Evolutionary conservation across 768 basidiomycete species (phyloP).

Genomic region (Atractiella rhizophila): DNA sequence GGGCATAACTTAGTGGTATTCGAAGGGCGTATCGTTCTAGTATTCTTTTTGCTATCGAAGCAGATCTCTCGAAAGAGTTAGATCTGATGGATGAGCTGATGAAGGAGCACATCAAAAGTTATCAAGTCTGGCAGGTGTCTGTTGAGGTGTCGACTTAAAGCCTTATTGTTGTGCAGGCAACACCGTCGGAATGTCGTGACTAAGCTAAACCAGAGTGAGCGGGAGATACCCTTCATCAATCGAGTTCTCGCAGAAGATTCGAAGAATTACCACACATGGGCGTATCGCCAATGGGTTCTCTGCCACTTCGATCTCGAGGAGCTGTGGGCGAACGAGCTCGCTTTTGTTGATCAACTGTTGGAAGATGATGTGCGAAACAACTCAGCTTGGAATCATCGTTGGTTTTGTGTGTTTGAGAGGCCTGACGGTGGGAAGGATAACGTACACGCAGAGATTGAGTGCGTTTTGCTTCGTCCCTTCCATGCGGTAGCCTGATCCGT

Average conservation of each 20-base stretch:
- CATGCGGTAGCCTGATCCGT: neutral
- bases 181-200: slow-evolving; percentile 25
- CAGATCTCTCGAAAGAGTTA: slow-evolving; percentile 51
- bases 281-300: slow-evolving; percentile 82
- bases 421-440: slow-evolving; percentile 35
- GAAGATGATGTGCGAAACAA: slow-evolving; percentile 69
- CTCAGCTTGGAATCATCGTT: slow-evolving; percentile 87
- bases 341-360: slow-evolving; percentile 45
- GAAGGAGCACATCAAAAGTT: slow-evolving; percentile 62
- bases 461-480: slow-evolving; percentile 20
- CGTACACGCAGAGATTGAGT: slow-evolving; percentile 49
- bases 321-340: slow-evolving; percentile 43
- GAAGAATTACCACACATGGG: slow-evolving; percentile 99
- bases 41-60: slow-evolving; percentile 17
- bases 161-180: slow-evolving; percentile 19
- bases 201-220: slow-evolving; percentile 18
- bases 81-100: slow-evolving; percentile 68
- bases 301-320: slow-evolving; percentile 34
- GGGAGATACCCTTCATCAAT: slow-evolving; percentile 58
- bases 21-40: slow-evolving; percentile 1
- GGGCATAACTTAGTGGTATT: neutral
- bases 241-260: slow-evolving; percentile 43
- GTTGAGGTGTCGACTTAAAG: neutral
- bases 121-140: slow-evolving; percentile 73
- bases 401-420: slow-evolving; percentile 60